Base-by-base conservation (phyloP, 2,329 filamentous ascomycete species). In the Septoria petroselini region DNA sequence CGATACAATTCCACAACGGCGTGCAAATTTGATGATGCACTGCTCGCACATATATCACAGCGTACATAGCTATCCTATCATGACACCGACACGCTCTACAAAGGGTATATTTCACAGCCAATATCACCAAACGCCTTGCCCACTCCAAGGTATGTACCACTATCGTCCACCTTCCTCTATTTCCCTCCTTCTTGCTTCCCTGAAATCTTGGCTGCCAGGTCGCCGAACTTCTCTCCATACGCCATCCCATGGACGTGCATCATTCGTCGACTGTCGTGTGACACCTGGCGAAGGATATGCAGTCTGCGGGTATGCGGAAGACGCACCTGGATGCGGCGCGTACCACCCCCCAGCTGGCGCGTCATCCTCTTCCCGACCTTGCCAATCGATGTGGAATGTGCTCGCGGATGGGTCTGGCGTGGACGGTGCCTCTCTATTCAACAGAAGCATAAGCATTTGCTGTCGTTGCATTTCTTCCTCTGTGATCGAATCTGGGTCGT, bases 381-480 rank as follows among this genome's bases (percentile, higher is more conserved):
- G 61, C 59, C 66, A 61, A 57, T 70, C 66, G 43, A 76, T 74
- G 17, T 62, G 64, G 60, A 73, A 76, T 0, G 73, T 76, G 35
- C 67, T 65, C 50, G 66, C 67, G 11, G 51, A 63, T 55, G 41
- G 69, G 61, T 56, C 68, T 58, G 29, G 67, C 53, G 60, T 55
- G 6, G 60, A 53, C 9, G 48, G 64, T 62, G 15, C 64, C 53
- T 53, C 65, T 30, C 53, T 54, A 12, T 62, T 55, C 34, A 67
- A 60, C 12, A 77, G 69, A 0, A 78, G 66, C 54, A 71, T 67
- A n/a, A 73, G 68, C 70, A 77, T 75, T 53, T 77, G 75, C 56
- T 75, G 72, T 23, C 73, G 72, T 50, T 76, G 72, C 52, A 71
- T 65, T 41, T 78, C 75, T 46, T 76, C 73, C 58, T 78, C 75